Base-by-base conservation (phyloP, 148 eudicot genomes). In the Camellia granthamiana region DNA sequence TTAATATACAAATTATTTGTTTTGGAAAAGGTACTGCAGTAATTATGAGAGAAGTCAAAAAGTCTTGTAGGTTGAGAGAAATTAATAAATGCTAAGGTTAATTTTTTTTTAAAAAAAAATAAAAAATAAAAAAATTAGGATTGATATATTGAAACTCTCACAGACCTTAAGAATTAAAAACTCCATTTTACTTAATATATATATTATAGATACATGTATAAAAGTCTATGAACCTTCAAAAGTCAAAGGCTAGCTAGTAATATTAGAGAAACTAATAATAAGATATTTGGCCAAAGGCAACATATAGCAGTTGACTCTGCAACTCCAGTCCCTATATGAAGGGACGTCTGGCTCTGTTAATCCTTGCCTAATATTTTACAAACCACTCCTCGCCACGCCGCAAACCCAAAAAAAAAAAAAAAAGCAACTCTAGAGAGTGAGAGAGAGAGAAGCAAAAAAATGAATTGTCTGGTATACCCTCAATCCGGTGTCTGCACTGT, bases 401-500 rank as follows among this genome's bases (percentile, higher is more conserved):
- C 75, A 12, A 19, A 62, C 63, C 56, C 18, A 56, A 75, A 38
- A 54, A 7, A 15, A 23, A 74, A 6, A 6, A 21, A 15, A 38
- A 7, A 47, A 11, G 54, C 38, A 7, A 49, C 64, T 15, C 46
- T 64, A 46, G 55, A 18, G n/a, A 62, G 38, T 30, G 19, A 46
- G n/a, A 13, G 16, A 13, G 16, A 14, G 4, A 19, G 13, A 12
- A 5, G 18, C 4, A 23, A 19, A 78, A 78, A 52, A 14, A 89
- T 90, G 91, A 81, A 87, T 12, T 85, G 75, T 51, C 67, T 81
- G 23, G 76, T 81, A n/a, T 78, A 79, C 64, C 77, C 23, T 49
- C 69, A 84, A 18, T 79, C 88, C 42, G 72, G 83, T 67, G 38
- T 87, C 58, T 81, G 88, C 83, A 83, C 86, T 79, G 83, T 86